Conservation (phyloP, 2,329 filamentous ascomycete species). For the Colletotrichum spinosum region DNA sequence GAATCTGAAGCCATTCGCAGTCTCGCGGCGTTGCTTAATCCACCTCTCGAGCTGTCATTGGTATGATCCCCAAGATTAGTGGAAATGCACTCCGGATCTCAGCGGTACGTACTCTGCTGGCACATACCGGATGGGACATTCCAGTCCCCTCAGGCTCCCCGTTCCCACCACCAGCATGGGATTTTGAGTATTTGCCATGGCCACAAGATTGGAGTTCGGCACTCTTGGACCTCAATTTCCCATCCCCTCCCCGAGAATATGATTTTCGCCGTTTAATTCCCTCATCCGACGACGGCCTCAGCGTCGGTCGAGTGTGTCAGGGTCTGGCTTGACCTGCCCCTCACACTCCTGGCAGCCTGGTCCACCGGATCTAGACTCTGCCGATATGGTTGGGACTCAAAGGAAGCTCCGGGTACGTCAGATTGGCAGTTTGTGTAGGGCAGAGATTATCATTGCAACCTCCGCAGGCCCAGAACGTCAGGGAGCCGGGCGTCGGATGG, state of each 20-base stretch:
- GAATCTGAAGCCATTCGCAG: constrained; percentile 29
- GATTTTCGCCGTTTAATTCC: constrained; percentile 6
- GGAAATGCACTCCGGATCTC: constrained; percentile 22
- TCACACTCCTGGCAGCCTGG: not conserved
- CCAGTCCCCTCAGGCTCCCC: not conserved
- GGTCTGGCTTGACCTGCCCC: constrained; percentile 6
- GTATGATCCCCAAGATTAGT: constrained; percentile 20
- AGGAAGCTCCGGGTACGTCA: constrained; percentile 11
- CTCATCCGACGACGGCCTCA: constrained; percentile 17
- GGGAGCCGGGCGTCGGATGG: constrained; percentile 20
- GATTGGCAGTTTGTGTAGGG: not conserved
- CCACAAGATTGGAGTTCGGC: constrained; percentile 17
- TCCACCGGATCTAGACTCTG: constrained; percentile 24
- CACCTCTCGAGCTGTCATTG: constrained; percentile 16
- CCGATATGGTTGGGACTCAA: constrained; percentile 16
- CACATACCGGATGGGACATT: not conserved
- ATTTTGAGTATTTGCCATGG: constrained; percentile 36
- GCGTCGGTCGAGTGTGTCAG: constrained; percentile 11
- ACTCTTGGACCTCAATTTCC: constrained; percentile 32
- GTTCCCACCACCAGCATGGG: constrained; percentile 24
- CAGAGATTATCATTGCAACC: not conserved
- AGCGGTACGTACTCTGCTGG: constrained; percentile 4
- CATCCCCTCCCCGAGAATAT: constrained; percentile 16
- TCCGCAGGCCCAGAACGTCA: not conserved
- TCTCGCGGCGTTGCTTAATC: not conserved